Evolutionary conservation across 305 asterid genomes (phyloP).

Genomic region (Coffea humblotiana): DNA sequence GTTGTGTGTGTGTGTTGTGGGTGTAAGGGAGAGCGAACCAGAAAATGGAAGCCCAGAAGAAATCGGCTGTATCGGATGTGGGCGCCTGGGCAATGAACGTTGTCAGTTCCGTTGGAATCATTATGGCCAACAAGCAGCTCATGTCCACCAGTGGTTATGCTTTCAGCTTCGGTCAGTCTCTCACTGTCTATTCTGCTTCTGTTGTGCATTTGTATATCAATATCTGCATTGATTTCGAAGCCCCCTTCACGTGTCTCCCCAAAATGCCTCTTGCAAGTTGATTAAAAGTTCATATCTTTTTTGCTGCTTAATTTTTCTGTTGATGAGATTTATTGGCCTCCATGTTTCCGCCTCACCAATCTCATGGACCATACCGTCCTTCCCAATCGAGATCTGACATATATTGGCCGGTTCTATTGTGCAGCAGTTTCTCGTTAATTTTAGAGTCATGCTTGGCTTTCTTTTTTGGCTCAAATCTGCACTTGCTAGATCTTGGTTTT

Average conservation of each 20-base stretch:
- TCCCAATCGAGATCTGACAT: neutral
- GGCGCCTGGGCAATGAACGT: conserved; percentile 99
- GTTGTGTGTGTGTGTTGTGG: neutral
- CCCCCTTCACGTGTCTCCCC: neutral
- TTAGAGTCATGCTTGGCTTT: too few relatives aligned
- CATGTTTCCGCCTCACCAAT: neutral
- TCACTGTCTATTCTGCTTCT: neutral
- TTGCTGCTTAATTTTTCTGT: neutral
- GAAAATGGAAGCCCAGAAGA: conserved; percentile 74
- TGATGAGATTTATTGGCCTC: neutral
- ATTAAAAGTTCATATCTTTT: too few relatives aligned
- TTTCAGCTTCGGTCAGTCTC: conserved; percentile 71
- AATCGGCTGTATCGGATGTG: conserved; percentile 69
- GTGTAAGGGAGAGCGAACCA: neutral
- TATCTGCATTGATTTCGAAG: too few relatives aligned
- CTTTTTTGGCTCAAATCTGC: neutral
- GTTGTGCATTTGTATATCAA: neutral
- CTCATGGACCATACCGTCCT: neutral
- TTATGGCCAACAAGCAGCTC: conserved; percentile 92
- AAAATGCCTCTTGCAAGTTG: neutral
- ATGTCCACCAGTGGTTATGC: conserved; percentile 76
- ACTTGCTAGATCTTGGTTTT: neutral
- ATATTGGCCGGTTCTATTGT: neutral
- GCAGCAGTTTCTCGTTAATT: neutral
- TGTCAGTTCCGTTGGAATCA: conserved; percentile 86